phyloP scores from a whole-genome alignment of 2,329 filamentous ascomycete species.

The Calonectria hongkongensis region DNA sequence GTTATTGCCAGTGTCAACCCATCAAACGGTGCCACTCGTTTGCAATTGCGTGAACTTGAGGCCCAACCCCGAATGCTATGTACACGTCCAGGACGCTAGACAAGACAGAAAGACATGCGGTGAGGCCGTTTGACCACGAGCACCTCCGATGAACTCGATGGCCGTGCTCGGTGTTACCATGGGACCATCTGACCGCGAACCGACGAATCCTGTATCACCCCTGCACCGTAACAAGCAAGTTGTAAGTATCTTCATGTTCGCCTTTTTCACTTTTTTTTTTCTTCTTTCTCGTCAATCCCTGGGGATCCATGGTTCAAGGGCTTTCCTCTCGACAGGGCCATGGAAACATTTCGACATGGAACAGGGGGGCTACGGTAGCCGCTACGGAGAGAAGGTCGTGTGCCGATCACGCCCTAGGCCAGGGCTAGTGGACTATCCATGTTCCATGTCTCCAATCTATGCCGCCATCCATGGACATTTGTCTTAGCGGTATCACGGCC shows the following conservation, averaged over 20 bases:
- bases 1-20: not conserved
- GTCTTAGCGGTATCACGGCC: constrained; percentile 29
- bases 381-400: constrained; percentile 26
- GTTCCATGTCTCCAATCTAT: constrained; percentile 10
- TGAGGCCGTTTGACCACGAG: constrained; percentile 34
- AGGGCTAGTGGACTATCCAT: constrained; percentile 14
- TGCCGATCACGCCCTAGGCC: constrained; percentile 36
- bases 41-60: constrained; percentile 5
- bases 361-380: constrained; percentile 30
- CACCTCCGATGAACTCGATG: constrained; percentile 27
- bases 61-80: constrained; percentile 8
- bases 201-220: constrained; percentile 19
- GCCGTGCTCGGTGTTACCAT: constrained; percentile 34
- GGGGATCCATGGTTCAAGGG: constrained; percentile 21
- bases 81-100: constrained; percentile 5
- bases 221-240: constrained; percentile 3
- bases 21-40: constrained; percentile 5
- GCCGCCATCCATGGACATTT: constrained; percentile 2
- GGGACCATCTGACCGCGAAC: constrained; percentile 22
- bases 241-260: not conserved
- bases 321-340: not conserved
- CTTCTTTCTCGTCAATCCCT: not conserved
- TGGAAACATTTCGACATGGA: constrained; percentile 31
- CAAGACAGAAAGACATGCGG: constrained; percentile 31
- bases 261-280: not conserved